phyloP scores from a whole-genome alignment of 306 rosid species.

The Clitoria ternatea region DNA sequence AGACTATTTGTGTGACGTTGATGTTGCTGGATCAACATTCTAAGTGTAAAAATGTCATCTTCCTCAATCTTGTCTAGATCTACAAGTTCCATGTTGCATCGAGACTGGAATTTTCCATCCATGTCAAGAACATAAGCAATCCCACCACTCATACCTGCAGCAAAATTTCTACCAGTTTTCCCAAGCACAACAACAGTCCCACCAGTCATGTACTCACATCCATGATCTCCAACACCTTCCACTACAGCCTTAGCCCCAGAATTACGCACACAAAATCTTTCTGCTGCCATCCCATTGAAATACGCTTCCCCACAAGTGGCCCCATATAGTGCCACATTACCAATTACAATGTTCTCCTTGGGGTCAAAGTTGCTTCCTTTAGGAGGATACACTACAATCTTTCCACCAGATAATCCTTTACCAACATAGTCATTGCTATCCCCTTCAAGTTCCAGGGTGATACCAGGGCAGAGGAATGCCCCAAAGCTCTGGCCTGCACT shows the following conservation, averaged over 20 bases:
- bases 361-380: conserved; percentile 83
- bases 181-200: conserved; percentile 96
- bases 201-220: conserved; percentile 99
- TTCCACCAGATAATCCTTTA: conserved; percentile 96
- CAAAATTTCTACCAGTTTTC: conserved; percentile 92
- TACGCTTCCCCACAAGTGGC: conserved; percentile 94
- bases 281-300: conserved; percentile 99
- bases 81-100: conserved; percentile 90
- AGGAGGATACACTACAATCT: conserved; percentile 91
- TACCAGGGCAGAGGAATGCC: conserved; percentile 96
- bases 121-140: conserved; percentile 78
- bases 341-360: conserved; percentile 84
- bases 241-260: conserved; percentile 97
- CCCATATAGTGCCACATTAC: conserved; percentile 95
- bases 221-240: conserved; percentile 99
- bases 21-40: conserved; percentile 94
- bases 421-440: conserved; percentile 97
- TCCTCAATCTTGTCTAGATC: conserved; percentile 90
- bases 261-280: conserved; percentile 96
- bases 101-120: conserved; percentile 61
- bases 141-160: conserved; percentile 99
- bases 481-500: conserved; percentile 99
- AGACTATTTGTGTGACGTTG: conserved; percentile 90
- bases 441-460: conserved; percentile 95
- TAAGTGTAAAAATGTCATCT: conserved; percentile 66